Evolutionary conservation across 1,284 basidiomycete genomes (phyloP), one percentile per base, ranked within the genome.

Genomic region (Ganoderma leucocontextum): DNA sequence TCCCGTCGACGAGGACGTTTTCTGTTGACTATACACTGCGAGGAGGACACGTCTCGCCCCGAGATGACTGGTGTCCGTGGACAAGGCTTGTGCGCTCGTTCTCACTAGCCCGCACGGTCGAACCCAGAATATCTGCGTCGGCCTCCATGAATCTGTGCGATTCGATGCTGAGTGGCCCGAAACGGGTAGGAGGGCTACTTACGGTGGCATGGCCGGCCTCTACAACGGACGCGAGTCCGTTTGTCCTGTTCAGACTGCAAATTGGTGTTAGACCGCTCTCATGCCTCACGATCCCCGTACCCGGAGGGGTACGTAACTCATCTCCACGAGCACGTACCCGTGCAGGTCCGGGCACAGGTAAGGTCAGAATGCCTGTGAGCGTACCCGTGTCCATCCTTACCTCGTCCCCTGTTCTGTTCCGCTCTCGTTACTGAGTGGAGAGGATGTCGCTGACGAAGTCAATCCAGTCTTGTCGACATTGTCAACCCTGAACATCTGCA

Each of bases 381-480:
- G 29, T 29, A 29, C 29, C 2, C 29, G 29, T 29, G 29, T 29
- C 29, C 29, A 29, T 29, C 29, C 29, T 29, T 29, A 29, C 29
- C 81, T 86, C 87, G 68, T 70, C 79, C 71, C 6, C 36, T n/a
- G 53, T n/a, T n/a, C 9, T 9, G 3, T 60, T 38, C 22, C 13
- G 15, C 12, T n/a, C 59, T 35, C n/a, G 55, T 8, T 3, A 12
- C 25, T 49, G 47, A 49, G 47, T 49, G 4, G 22, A 12, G 39
- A 9, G 4, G 47, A 49, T 49, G 15, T 22, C 19, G 42, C 22
- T 61, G 44, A 58, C n/a, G 4, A 25, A n/a, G 1, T 36, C 17
- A 4, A 57, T 13, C 41, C 60, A 89, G 87, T 85, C 66, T 71
- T 86, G 6, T 80, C 82, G 22, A 75, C 82, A 4, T 76, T 87